Base-by-base conservation (phyloP, 192 early-diverging fungal genomes). In the Mortierella claussenii region DNA sequence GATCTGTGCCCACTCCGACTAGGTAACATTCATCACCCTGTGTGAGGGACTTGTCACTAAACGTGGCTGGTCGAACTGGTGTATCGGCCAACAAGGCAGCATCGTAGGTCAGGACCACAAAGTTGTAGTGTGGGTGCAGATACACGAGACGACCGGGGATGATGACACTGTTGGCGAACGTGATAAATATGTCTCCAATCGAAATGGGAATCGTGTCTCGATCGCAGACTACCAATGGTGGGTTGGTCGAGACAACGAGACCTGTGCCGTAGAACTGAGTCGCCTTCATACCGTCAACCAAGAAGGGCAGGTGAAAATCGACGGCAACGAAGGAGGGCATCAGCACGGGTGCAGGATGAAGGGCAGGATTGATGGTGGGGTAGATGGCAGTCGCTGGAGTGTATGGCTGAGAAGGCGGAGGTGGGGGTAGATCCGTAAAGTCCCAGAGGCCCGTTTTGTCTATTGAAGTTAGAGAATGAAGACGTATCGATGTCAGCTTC, bases 121-220 rank as follows among this genome's bases (percentile, higher is more conserved):
- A 92, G 83, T 95, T 97, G 66, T 95, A 92, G 1, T 89, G 89
- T 1, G 96, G 97, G 56, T 98, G 97, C 42, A 94, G 50, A 61
- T 93, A 95, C 7, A 90, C 64, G 43, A 96, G 79, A 60, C 88
- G 89, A 20, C 88, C 97, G 0, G 95, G 96, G 60, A 98, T 90
- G 43, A 93, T 90, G n/a, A 95, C 88, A 31, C 89, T 89, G 65
- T 95, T 92, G 43, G 91, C 94, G 75, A 98, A 90, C 0, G 92
- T 94, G 33, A 98, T 80, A 40, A 85, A 83, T 28, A 96, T 83
- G 54, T 95, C 93, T 30, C 94, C 92, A 48, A 94, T 76, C 30
- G 82, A 85, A 65, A 92, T 87, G 1, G 91, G 91, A 11, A 98
- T 89, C 20, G 92, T 92, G 55, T 91, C 89, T 20, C 95, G 90